These are phyloP conservation scores for Epithele typhae DNA, from an alignment of 768 basidiomycete genomes.

Conservation along the genomic window DNA sequence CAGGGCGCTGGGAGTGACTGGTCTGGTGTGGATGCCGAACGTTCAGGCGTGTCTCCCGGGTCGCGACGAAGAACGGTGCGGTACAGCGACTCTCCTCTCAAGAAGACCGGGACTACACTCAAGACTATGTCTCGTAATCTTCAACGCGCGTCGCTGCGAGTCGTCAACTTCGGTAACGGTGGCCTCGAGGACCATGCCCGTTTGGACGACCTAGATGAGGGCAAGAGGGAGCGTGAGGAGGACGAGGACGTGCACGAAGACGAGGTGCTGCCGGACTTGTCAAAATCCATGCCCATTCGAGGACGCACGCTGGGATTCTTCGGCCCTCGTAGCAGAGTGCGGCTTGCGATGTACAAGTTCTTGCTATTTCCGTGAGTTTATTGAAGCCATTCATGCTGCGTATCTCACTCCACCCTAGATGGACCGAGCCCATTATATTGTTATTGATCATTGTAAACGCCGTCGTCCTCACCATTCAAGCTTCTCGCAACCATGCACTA, in stretches of 20 bases:
- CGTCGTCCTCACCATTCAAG: constrained; percentile 76
- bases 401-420: constrained; percentile 39
- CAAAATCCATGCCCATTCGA: constrained; percentile 50
- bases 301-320: constrained; percentile 79
- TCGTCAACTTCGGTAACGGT: constrained; percentile 71
- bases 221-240: constrained; percentile 26
- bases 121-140: constrained; percentile 54
- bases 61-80: constrained; percentile 43
- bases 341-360: constrained; percentile 61
- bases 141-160: constrained; percentile 65
- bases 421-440: constrained; percentile 85
- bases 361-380: constrained; percentile 68
- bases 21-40: constrained; percentile 44
- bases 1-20: constrained; percentile 27
- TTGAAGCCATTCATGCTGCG: neutral
- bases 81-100: constrained; percentile 53
- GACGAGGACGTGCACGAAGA: constrained; percentile 26
- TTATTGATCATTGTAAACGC: constrained; percentile 82
- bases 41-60: constrained; percentile 29
- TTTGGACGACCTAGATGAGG: constrained; percentile 45
- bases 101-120: constrained; percentile 56
- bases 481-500: constrained; percentile 56
- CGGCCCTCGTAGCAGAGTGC: constrained; percentile 60
- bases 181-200: constrained; percentile 58
- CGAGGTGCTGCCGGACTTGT: constrained; percentile 35